Conservation (phyloP, 2,329 filamentous ascomycete genomes). For the Nemania sp. region DNA sequence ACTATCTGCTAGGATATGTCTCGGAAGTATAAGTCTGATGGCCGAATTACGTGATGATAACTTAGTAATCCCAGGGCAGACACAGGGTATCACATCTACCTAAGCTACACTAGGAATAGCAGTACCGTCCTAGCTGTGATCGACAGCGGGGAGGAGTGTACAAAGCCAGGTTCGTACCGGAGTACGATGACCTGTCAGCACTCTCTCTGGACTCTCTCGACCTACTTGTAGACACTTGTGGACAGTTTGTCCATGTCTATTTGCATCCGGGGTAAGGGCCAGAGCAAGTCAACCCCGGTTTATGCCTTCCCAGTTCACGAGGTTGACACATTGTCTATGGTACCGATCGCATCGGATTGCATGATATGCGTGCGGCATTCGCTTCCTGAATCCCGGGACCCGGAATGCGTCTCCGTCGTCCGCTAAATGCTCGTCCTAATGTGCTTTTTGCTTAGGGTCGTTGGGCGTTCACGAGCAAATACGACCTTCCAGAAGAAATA, state of each 20-base stretch:
- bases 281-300: background rate
- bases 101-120: no score
- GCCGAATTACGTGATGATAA: no score
- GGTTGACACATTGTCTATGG: background rate
- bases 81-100: no score
- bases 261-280: background rate
- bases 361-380: conserved; percentile 4
- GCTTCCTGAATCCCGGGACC: conserved; percentile 17
- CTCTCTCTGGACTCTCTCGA: conserved; percentile 18
- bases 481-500: conserved; percentile 19
- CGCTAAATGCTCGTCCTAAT: conserved; percentile 5
- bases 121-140: no score
- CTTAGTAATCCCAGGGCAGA: no score
- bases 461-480: conserved; percentile 8
- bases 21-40: no score
- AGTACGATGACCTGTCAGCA: conserved; percentile 13
- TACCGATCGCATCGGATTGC: conserved; percentile 1
- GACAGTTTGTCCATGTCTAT: no score
- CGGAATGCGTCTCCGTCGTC: conserved; percentile 11
- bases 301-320: background rate
- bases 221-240: no score
- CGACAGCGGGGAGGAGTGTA: no score
- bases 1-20: no score
- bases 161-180: background rate
- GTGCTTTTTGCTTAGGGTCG: background rate